Percentiles rank a stretch among this genome's conserved stretches.
phyloP scores from a whole-genome alignment of 2,329 filamentous ascomycete genomes.

The Beauveria sp. region DNA sequence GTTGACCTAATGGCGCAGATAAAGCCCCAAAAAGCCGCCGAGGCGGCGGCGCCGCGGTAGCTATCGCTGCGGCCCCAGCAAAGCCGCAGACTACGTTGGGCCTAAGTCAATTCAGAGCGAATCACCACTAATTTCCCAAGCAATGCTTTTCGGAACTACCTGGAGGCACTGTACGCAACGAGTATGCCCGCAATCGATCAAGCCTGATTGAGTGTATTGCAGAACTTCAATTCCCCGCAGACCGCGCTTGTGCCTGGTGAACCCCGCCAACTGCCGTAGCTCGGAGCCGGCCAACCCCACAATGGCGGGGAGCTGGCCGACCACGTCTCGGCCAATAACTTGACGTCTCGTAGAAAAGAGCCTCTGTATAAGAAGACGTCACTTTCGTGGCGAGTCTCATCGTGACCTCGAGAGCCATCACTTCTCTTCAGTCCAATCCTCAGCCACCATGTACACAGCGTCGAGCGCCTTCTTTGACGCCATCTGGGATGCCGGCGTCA shows the following conservation, averaged over 20 bases:
- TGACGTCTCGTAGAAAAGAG: not conserved
- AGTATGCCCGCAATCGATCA: no score
- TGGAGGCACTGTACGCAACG: no score
- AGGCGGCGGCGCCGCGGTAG: not conserved
- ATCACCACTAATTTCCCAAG: no score
- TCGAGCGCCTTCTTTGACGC: slow-evolving; percentile 80
- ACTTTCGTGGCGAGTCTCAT: no score
- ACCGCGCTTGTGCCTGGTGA: not conserved
- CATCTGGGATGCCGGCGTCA: slow-evolving; percentile 60
- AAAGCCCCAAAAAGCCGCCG: not conserved
- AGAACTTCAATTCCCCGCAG: not conserved
- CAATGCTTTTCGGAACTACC: no score
- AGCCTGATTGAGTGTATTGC: not conserved
- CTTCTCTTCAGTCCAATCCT: not conserved
- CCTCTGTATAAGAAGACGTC: not conserved
- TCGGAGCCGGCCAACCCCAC: slow-evolving; percentile 1
- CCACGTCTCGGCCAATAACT: not conserved
- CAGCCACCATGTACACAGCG: slow-evolving; percentile 55
- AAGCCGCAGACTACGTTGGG: no score
- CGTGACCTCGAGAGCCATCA: no score
- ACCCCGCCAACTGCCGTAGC: not conserved
- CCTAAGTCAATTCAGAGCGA: no score
- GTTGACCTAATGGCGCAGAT: not conserved
- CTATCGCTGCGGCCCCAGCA: no score
- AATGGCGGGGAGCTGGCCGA: not conserved